phyloP scores from a whole-genome alignment of 2,329 filamentous ascomycete genomes.

The Sclerotinia glacialis region DNA sequence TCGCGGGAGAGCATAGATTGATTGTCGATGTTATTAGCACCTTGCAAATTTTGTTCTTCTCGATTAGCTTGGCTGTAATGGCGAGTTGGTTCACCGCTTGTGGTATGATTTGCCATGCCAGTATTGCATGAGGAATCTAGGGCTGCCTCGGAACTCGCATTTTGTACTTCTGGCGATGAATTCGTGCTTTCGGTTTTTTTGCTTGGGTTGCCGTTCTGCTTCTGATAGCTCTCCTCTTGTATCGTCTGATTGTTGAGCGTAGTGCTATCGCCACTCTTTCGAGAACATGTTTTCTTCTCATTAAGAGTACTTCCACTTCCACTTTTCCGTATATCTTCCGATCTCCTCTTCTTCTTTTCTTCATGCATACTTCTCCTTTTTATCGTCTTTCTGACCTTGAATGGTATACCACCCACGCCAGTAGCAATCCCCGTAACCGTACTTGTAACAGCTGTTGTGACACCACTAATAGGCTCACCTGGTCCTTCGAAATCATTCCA shows the following conservation, averaged over 20 bases:
- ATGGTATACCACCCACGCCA: slow-evolving; percentile 64
- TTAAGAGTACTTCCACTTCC: slow-evolving; percentile 20
- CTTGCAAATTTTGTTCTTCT: slow-evolving; percentile 2
- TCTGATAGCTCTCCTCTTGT: neutral
- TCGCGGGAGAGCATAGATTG: slow-evolving; percentile 31
- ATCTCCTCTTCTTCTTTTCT: slow-evolving; percentile 39
- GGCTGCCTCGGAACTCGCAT: neutral
- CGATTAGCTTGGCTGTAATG: slow-evolving; percentile 12
- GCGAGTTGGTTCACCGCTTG: slow-evolving; percentile 25
- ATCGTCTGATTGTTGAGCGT: slow-evolving; percentile 10
- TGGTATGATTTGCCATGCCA: slow-evolving; percentile 12
- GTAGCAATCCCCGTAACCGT: slow-evolving; percentile 57
- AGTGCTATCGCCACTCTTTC: neutral
- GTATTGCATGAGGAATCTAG: neutral
- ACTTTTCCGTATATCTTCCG: slow-evolving; percentile 25
- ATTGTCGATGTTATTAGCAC: slow-evolving; percentile 18
- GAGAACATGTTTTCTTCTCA: slow-evolving; percentile 7
- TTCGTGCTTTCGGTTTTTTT: no score
- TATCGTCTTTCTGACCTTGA: slow-evolving; percentile 56
- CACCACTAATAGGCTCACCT: slow-evolving; percentile 68
- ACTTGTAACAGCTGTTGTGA: slow-evolving; percentile 59
- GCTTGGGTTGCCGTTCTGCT: neutral
- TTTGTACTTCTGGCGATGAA: neutral
- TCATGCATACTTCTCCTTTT: slow-evolving; percentile 53
- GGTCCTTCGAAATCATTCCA: slow-evolving; percentile 78